Base-by-base conservation (phyloP, 139 green algal genomes). In the Microglena sp. region DNA sequence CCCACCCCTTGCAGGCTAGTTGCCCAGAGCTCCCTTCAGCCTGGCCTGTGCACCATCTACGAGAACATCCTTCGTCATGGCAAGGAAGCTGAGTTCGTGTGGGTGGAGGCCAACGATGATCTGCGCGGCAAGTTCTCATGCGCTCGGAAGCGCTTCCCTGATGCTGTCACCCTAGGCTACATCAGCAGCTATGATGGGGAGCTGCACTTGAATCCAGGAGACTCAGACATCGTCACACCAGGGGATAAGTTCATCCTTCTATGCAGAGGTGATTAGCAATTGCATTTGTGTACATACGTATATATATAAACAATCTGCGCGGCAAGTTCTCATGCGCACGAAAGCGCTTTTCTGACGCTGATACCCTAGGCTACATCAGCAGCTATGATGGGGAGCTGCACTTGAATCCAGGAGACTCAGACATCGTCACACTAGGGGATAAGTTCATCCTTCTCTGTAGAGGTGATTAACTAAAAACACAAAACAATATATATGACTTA, bases 41-140 rank as follows among this genome's bases (percentile, higher is more conserved):
- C 56, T 36, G 56, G 56, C 29, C 28, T 64, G 56, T 43, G 11
- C 56, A 45, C 24, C 8, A 64, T 64, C 18, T 64, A 64, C 29
- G 56, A 64, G 31, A 45, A 28, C 6, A 44, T 64, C 15, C 28
- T 64, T 11, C 40, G 56, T 44, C 56, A 44, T 8, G 53, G 53
- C 7, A 26, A 60, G 53, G n/a, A 60, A 28, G 53, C 31, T 7
- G 53, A 60, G n/a, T 60, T 60, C 24, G 53, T 33, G 18, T 60
- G 27, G 7, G 53, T 28, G 31, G 53, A 8, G 31, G 31, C 31
- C n/a, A 8, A 18, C 18, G 53, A 60, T 22, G 24, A 8, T n/a
- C n/a, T n/a, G 7, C 6, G n/a, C 18, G 53, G 53, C 27, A 60
- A 60, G 15, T 60, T 60, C 31, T 22, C 8, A 60, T 22, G 31